Evolutionary conservation across 2,329 filamentous ascomycete genomes (phyloP).

Genomic region (Penicillium vulpinum): DNA sequence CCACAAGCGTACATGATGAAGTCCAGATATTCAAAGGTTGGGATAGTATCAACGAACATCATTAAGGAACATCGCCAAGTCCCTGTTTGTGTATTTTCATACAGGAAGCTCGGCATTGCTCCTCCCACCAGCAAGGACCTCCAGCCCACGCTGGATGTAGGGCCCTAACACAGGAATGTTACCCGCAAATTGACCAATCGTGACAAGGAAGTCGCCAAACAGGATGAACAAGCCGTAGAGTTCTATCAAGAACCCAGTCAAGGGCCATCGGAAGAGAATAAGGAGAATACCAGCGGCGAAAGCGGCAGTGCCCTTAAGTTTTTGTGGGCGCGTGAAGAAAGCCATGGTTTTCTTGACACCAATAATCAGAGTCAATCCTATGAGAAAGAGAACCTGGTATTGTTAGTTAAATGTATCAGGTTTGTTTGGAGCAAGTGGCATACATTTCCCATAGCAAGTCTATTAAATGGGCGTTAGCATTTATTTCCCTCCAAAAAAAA

Average conservation of each 20-base stretch:
- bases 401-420: conserved; percentile 7
- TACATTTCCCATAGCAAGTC: conserved; percentile 97
- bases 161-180: conserved; percentile 83
- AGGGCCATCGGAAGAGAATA: conserved; percentile 86
- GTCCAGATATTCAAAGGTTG: not conserved
- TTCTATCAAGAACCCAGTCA: conserved; percentile 88
- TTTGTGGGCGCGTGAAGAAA: conserved; percentile 94
- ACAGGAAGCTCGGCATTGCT: conserved; percentile 68
- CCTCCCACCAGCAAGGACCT: conserved; percentile 67
- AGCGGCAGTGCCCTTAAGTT: conserved; percentile 84
- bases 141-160: conserved; percentile 73
- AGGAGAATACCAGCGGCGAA: conserved; percentile 81
- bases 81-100: conserved; percentile 12
- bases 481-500: not conserved
- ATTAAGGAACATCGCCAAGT: not conserved
- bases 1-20: not conserved
- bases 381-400: conserved; percentile 86
- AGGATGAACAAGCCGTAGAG: conserved; percentile 89
- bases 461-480: conserved; percentile 37
- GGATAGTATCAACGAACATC: not conserved
- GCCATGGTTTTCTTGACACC: conserved; percentile 84
- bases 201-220: conserved; percentile 95
- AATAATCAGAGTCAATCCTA: conserved; percentile 94
- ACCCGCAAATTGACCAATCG: conserved; percentile 82
- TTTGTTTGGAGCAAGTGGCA: conserved; percentile 23